Percentiles rank a stretch among this genome's conserved stretches.
These are phyloP conservation scores for Trichophyton simii DNA, from an alignment of 2,329 filamentous ascomycete species.

Conservation along the genomic window DNA sequence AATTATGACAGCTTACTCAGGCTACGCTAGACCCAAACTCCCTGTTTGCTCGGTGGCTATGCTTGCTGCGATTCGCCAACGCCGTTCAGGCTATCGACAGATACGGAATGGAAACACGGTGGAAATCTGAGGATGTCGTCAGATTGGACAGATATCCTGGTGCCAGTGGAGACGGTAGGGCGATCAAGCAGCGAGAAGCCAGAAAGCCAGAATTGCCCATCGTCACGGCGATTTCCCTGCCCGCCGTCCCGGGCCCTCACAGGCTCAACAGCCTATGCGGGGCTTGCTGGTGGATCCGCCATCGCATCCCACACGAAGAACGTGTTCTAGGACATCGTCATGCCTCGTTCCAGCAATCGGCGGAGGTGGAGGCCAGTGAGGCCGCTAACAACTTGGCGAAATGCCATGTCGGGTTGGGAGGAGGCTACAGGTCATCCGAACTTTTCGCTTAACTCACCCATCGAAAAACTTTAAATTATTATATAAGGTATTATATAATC, in stretches of 20 bases:
- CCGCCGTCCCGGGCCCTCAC: neutral
- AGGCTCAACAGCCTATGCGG: neutral
- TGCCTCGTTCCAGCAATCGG: neutral
- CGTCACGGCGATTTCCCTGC: neutral
- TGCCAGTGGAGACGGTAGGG: neutral
- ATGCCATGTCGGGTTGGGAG: neutral
- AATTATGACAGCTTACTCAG: neutral
- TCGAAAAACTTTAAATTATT: too few relatives aligned
- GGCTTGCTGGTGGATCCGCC: neutral
- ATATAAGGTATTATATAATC: too few relatives aligned
- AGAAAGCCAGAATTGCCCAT: neutral
- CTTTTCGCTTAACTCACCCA: too few relatives aligned
- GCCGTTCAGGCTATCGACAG: neutral
- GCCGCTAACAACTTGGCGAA: constrained; percentile 2
- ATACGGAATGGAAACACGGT: neutral
- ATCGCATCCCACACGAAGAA: neutral
- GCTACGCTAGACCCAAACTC: neutral
- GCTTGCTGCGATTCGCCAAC: neutral
- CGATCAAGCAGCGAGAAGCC: neutral
- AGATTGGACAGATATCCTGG: constrained; percentile 2
- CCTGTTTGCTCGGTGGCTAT: neutral
- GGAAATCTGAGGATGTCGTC: neutral
- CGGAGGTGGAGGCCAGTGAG: neutral
- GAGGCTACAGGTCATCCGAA: too few relatives aligned
- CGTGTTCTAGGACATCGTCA: constrained; percentile 1